Evolutionary conservation across 2,329 filamentous ascomycete genomes (phyloP).

Genomic region (Eutypella sp.): DNA sequence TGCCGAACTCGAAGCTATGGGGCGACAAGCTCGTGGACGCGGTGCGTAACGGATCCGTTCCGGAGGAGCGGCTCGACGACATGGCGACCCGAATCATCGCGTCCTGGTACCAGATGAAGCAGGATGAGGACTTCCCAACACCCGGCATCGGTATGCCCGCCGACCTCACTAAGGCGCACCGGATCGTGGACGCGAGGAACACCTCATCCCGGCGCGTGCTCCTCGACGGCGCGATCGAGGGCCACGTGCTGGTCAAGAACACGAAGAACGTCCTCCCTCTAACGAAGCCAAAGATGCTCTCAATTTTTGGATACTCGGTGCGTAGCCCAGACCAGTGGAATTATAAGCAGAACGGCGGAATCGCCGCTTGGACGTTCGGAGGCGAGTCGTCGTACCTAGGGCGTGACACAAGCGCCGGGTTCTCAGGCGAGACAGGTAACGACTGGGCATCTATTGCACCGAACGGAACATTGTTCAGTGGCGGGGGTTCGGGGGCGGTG

Average conservation of each 20-base stretch:
- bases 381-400: slow-evolving; percentile 32
- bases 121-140: slow-evolving; percentile 41
- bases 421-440: slow-evolving; percentile 24
- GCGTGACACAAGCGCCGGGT: slow-evolving; percentile 22
- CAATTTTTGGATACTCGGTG: slow-evolving; percentile 59
- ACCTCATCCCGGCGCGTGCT: slow-evolving; percentile 35
- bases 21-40: slow-evolving; percentile 50
- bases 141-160: slow-evolving; percentile 48
- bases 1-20: slow-evolving; percentile 40
- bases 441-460: slow-evolving; percentile 37
- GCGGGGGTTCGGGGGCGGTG: slow-evolving; percentile 45
- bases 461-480: slow-evolving; percentile 42
- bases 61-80: slow-evolving; percentile 51
- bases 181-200: slow-evolving; percentile 51
- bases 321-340: slow-evolving; percentile 38
- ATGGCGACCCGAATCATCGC: slow-evolving; percentile 54
- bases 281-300: slow-evolving; percentile 43
- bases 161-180: slow-evolving; percentile 45
- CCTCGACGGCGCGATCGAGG: slow-evolving; percentile 55
- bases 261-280: slow-evolving; percentile 50
- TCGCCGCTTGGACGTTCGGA: slow-evolving; percentile 35
- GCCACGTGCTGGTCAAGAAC: slow-evolving; percentile 63
- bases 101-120: slow-evolving; percentile 51
- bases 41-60: slow-evolving; percentile 55
- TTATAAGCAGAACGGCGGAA: slow-evolving; percentile 33